These are phyloP conservation scores for Eucalyptus globulus DNA, from an alignment of 345 rosid genomes.

Conservation along the genomic window DNA sequence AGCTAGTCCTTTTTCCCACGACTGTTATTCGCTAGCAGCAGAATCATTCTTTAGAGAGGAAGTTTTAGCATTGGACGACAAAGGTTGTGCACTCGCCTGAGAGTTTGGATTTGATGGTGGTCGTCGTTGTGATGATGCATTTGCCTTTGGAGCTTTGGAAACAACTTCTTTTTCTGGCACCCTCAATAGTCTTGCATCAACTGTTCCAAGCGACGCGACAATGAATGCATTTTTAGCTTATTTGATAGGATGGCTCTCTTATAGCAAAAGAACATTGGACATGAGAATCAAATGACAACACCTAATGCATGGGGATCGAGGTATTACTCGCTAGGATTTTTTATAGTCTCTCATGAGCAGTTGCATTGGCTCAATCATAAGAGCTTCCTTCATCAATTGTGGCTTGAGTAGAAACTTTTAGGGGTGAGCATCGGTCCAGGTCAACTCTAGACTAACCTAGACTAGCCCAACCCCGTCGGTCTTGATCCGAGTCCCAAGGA, in stretches of 20 bases:
- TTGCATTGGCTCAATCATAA: not conserved
- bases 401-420: not conserved
- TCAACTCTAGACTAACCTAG: no score
- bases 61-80: not conserved
- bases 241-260: not conserved
- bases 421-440: no score
- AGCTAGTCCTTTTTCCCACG: not conserved
- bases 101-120: not conserved
- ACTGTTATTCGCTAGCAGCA: not conserved
- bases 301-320: not conserved
- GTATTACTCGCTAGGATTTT: not conserved
- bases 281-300: not conserved
- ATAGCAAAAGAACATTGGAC: not conserved
- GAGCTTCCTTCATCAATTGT: not conserved
- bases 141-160: not conserved
- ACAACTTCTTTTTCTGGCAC: not conserved
- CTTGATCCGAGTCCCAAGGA: no score
- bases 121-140: not conserved
- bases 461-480: no score
- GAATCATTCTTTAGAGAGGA: not conserved
- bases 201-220: not conserved
- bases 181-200: not conserved
- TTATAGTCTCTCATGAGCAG: accelerated
- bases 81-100: not conserved
- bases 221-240: not conserved